These are phyloP conservation scores for Kwoniella dendrophila DNA, from an alignment of 768 basidiomycete species.

Conservation along the genomic window DNA sequence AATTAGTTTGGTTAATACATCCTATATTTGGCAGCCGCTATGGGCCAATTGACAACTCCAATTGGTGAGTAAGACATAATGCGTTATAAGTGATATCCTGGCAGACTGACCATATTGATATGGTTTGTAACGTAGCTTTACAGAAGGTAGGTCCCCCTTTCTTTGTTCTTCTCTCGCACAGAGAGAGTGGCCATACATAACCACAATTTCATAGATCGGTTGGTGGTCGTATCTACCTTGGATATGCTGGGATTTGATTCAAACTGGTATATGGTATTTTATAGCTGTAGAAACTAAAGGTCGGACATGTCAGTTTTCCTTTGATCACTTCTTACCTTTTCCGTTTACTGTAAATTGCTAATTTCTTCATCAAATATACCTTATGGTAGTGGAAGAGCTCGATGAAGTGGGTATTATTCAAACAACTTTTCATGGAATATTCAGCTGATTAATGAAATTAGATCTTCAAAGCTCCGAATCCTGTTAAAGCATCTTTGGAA, in stretches of 20 bases:
- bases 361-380: background rate
- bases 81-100: background rate
- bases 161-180: no score
- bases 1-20: background rate
- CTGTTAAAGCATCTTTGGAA: conserved; percentile 12
- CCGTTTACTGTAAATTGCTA: background rate
- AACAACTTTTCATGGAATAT: background rate
- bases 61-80: conserved; percentile 2
- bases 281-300: conserved; percentile 55
- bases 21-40: conserved; percentile 8
- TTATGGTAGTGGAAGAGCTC: conserved; percentile 33
- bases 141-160: conserved; percentile 1
- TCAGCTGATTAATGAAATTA: background rate
- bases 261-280: conserved; percentile 51
- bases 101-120: background rate
- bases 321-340: background rate
- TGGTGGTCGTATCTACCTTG: conserved; percentile 41
- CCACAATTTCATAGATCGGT: conserved; percentile 9
- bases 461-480: conserved; percentile 20
- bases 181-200: background rate
- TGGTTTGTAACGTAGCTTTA: background rate
- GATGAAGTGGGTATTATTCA: conserved; percentile 23
- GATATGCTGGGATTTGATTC: conserved; percentile 48
- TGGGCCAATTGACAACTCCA: conserved; percentile 17
- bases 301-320: conserved; percentile 45